Evolutionary conservation across 2,329 filamentous ascomycete species (phyloP).

Genomic region (Exophiala alcalophila): DNA sequence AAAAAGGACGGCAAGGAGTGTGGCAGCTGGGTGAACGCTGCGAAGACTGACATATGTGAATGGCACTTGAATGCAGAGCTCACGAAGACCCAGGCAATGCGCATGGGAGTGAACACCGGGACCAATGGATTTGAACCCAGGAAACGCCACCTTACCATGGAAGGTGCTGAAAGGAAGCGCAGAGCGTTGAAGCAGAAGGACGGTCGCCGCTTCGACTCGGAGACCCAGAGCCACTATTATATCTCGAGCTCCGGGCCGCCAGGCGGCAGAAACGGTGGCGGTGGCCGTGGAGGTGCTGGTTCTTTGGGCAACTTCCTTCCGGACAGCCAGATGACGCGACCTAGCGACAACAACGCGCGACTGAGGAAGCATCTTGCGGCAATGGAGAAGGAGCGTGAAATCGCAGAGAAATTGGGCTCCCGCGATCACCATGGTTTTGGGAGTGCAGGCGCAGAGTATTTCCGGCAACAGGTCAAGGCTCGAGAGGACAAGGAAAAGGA

Average conservation of each 20-base stretch:
- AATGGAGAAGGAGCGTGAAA: constrained; percentile 46
- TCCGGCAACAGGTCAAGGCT: constrained; percentile 33
- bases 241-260: constrained; percentile 33
- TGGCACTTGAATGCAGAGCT: constrained; percentile 85
- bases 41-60: constrained; percentile 87
- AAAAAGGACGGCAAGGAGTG: constrained; percentile 82
- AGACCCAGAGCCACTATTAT: constrained; percentile 46
- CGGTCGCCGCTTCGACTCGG: constrained; percentile 37
- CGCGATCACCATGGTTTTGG: constrained; percentile 25
- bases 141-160: too few relatives aligned
- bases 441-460: constrained; percentile 45
- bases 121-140: constrained; percentile 50
- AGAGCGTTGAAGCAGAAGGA: constrained; percentile 22
- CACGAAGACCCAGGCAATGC: constrained; percentile 62
- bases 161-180: too few relatives aligned
- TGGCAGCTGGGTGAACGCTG: constrained; percentile 78
- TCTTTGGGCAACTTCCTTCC: constrained; percentile 17
- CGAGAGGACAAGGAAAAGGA: background rate
- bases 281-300: background rate
- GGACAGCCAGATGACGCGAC: constrained; percentile 38
- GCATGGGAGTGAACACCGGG: constrained; percentile 77
- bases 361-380: constrained; percentile 42
- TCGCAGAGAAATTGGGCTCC: constrained; percentile 41
- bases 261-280: background rate
- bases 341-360: constrained; percentile 41